Percentiles rank a stretch among this genome's conserved stretches.
Conservation (phyloP, 805 yeast species). For the Sugiyamaella chiloensis region DNA sequence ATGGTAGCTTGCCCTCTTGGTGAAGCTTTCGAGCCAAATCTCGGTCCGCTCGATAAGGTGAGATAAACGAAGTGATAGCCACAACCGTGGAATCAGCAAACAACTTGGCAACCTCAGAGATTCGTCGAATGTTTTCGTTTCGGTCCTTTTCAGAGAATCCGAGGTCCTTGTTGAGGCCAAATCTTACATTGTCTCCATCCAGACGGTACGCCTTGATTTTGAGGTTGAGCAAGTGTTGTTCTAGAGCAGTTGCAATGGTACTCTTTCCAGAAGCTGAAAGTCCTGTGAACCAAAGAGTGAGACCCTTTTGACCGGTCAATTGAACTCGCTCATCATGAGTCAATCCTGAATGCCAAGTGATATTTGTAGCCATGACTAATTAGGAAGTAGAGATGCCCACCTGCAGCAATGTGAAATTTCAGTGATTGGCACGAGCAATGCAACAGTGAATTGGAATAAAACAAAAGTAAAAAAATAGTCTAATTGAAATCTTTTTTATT, state of each 20-base stretch:
- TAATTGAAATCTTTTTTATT: too few species aligned
- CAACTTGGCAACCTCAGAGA: constrained; percentile 88
- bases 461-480: too few species aligned
- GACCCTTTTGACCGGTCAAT: constrained; percentile 76
- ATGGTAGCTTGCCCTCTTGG: constrained; percentile 68
- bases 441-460: too few species aligned
- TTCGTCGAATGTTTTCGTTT: constrained; percentile 92
- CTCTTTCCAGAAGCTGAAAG: constrained; percentile 90
- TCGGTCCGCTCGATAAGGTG: constrained; percentile 86
- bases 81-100: constrained; percentile 91
- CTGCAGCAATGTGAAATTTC: too few species aligned
- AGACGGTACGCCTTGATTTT: constrained; percentile 77
- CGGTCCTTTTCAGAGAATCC: constrained; percentile 91
- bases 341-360: constrained; percentile 93
- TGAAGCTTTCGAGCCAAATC: constrained; percentile 83
- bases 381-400: too few species aligned
- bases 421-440: too few species aligned
- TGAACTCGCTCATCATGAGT: constrained; percentile 75
- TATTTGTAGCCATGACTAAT: constrained; percentile 87
- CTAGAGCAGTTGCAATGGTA: constrained; percentile 92
- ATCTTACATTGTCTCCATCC: constrained; percentile 90
- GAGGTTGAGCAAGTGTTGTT: constrained; percentile 69
- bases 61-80: constrained; percentile 86
- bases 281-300: constrained; percentile 94
- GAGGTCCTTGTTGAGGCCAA: constrained; percentile 91